phyloP scores from a whole-genome alignment of 495 filamentous ascomycete species.

The Hypomontagnella monticulosa region DNA sequence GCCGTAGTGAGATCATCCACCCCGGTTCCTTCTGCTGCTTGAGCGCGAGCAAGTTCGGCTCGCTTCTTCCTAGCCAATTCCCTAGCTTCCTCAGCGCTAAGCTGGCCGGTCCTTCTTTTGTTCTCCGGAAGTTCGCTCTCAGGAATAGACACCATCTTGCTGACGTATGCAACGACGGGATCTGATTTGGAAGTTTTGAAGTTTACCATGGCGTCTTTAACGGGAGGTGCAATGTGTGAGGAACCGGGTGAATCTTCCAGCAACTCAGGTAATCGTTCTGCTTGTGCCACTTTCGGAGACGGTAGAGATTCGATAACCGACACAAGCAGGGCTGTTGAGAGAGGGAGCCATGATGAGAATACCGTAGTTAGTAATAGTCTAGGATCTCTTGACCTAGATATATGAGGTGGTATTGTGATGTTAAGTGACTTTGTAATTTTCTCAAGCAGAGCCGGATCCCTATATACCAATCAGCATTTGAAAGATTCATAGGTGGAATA shows the following conservation, averaged over 20 bases:
- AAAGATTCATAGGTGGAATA: conserved; percentile 12
- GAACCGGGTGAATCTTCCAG: conserved; percentile 84
- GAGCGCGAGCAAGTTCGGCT: conserved; percentile 81
- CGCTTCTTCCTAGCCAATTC: conserved; percentile 89
- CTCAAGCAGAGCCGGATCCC: conserved; percentile 82
- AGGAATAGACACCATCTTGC: conserved; percentile 96
- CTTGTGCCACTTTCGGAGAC: conserved; percentile 84
- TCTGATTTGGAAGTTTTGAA: conserved; percentile 74
- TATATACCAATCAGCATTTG: conserved; percentile 53
- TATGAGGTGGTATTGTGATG: conserved; percentile 81
- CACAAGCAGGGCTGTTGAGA: conserved; percentile 91
- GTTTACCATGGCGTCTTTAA: conserved; percentile 81
- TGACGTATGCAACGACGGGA: conserved; percentile 93
- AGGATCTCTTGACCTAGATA: conserved; percentile 86
- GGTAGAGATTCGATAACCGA: conserved; percentile 94
- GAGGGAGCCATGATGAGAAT: conserved; percentile 88
- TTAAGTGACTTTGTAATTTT: conserved; percentile 94
- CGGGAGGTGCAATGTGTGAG: conserved; percentile 68
- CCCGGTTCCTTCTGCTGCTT: conserved; percentile 48
- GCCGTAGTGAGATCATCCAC: conserved; percentile 46
- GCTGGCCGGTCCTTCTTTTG: conserved; percentile 72
- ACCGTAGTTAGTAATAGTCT: conserved; percentile 83
- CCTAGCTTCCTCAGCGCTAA: conserved; percentile 89
- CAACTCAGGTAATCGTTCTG: conserved; percentile 78
- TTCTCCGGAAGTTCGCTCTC: conserved; percentile 88